Conservation (phyloP, 2,329 filamentous ascomycete species). For the Aspergillus sp. region DNA sequence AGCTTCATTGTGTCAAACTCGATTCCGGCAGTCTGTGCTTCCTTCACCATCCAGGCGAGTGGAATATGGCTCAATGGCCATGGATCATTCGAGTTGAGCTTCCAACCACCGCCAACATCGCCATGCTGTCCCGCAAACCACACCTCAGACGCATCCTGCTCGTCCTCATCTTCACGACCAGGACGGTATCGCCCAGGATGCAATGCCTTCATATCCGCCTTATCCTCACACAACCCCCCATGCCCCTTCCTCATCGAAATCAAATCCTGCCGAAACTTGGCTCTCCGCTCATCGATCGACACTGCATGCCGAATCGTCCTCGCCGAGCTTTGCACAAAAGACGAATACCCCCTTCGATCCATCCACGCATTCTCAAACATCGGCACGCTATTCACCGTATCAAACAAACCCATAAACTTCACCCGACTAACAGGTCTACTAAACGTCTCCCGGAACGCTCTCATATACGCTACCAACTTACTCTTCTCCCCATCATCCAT, state of each 20-base stretch:
- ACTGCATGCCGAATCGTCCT: conserved; percentile 49
- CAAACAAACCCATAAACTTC: conserved; percentile 71
- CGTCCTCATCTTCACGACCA: conserved; percentile 1
- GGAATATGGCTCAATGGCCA: conserved; percentile 59
- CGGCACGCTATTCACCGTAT: conserved; percentile 75
- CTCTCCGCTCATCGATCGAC: conserved; percentile 47
- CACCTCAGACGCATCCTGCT: conserved; percentile 66
- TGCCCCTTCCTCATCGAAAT: neutral
- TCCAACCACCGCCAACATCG: conserved; percentile 71
- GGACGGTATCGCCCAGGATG: conserved; percentile 4
- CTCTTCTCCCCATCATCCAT: conserved; percentile 19
- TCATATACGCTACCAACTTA: conserved; percentile 69
- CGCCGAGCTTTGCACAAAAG: conserved; percentile 24
- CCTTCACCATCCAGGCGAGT: conserved; percentile 63
- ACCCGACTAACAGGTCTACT: conserved; percentile 69
- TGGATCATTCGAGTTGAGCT: conserved; percentile 45
- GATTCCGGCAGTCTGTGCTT: conserved; percentile 60
- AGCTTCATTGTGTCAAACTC: conserved; percentile 50
- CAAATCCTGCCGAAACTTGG: conserved; percentile 49
- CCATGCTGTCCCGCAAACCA: conserved; percentile 68
- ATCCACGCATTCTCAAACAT: conserved; percentile 54
- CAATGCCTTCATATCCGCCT: conserved; percentile 20
- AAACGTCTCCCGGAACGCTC: conserved; percentile 74
- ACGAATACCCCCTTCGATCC: conserved; percentile 50
- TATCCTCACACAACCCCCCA: conserved; percentile 33